Evolutionary conservation across 2,329 filamentous ascomycete species (phyloP).

Genomic region (Rosellinia necatrix): DNA sequence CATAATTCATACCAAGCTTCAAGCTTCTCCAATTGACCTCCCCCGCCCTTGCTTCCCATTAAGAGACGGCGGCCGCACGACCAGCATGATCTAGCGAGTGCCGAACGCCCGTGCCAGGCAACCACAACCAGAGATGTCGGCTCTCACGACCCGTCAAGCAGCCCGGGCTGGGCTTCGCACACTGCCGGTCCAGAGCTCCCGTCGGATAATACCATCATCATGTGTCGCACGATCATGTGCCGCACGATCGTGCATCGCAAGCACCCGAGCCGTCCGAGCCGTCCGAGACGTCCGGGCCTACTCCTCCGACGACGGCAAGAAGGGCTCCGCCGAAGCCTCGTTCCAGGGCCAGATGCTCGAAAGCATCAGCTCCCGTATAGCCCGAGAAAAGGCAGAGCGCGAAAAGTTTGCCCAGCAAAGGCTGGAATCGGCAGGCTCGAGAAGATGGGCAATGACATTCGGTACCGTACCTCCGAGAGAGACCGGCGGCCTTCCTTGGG

Average conservation of each 20-base stretch:
- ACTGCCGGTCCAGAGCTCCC: constrained; percentile 19
- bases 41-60: neutral
- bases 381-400: constrained; percentile 59
- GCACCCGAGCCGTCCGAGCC: constrained; percentile 24
- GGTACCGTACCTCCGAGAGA: constrained; percentile 43
- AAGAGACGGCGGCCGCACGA: neutral
- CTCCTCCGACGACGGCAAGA: constrained; percentile 37
- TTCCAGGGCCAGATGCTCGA: constrained; percentile 66
- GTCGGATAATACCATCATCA: constrained; percentile 21
- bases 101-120: constrained; percentile 9
- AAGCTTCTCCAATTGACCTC: neutral
- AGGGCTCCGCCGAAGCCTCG: constrained; percentile 41
- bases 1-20: neutral
- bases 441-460: constrained; percentile 59
- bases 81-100: constrained; percentile 22
- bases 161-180: constrained; percentile 31
- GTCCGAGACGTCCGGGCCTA: constrained; percentile 31
- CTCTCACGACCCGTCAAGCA: constrained; percentile 31
- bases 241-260: constrained; percentile 28
- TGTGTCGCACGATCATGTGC: too few relatives aligned
- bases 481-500: neutral
- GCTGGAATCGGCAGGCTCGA: constrained; percentile 44
- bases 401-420: constrained; percentile 52
- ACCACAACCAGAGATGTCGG: constrained; percentile 32
- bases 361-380: constrained; percentile 59